These are phyloP conservation scores for Grifola frondosa DNA, from an alignment of 1,284 basidiomycete genomes.

Conservation along the genomic window DNA sequence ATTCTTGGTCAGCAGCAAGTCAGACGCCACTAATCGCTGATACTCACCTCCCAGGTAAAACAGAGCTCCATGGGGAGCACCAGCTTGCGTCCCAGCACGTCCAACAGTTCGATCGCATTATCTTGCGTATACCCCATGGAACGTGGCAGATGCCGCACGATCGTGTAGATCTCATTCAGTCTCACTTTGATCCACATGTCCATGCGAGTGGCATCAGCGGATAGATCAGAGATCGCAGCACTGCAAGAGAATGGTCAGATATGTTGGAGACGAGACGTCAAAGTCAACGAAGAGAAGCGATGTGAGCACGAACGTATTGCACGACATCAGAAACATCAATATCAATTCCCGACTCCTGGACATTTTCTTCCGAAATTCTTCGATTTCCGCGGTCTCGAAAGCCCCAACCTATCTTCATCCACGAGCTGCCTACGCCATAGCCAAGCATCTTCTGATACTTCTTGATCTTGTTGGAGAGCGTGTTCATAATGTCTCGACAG, in stretches of 20 bases:
- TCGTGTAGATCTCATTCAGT: conserved; percentile 1
- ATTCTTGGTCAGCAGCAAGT: too few relatives aligned
- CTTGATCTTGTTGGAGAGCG: conserved; percentile 2
- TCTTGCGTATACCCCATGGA: conserved; percentile 1
- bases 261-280: background rate
- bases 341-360: background rate
- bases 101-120: conserved; percentile 1
- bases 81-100: conserved; percentile 3
- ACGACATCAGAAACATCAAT: conserved; percentile 1
- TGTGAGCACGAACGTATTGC: conserved; percentile 1
- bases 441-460: conserved; percentile 2
- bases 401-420: conserved; percentile 5
- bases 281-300: background rate
- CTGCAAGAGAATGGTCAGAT: background rate
- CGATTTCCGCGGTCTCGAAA: conserved; percentile 5
- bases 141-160: conserved; percentile 3
- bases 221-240: background rate
- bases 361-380: conserved; percentile 1
- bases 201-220: background rate
- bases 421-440: background rate
- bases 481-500: conserved; percentile 1
- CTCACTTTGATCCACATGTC: background rate
- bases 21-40: too few relatives aligned
- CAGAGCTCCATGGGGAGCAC: conserved; percentile 2
- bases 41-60: background rate